These are phyloP conservation scores for Emmonsiellopsis sp. DNA, from an alignment of 2,329 filamentous ascomycete species.

Conservation along the genomic window DNA sequence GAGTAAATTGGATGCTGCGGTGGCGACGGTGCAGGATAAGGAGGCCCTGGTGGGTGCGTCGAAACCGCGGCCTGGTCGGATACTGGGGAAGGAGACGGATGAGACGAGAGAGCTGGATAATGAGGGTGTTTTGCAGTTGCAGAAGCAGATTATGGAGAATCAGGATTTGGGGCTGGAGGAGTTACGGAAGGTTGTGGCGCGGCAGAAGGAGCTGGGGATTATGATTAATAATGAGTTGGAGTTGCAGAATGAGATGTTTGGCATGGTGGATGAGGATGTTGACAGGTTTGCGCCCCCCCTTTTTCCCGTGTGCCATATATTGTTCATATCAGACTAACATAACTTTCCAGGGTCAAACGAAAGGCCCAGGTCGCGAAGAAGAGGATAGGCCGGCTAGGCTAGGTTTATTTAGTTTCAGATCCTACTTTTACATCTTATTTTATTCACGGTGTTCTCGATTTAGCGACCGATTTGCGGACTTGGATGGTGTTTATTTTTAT, in stretches of 20 bases:
- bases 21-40: slow-evolving; percentile 39
- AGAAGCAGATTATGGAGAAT: slow-evolving; percentile 51
- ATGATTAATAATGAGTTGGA: slow-evolving; percentile 54
- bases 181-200: slow-evolving; percentile 47
- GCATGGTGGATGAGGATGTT: slow-evolving; percentile 49
- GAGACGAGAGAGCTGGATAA: slow-evolving; percentile 55
- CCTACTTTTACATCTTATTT: not conserved
- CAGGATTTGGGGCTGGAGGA: slow-evolving; percentile 53
- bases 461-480: not conserved
- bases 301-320: not conserved
- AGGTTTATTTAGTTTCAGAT: slow-evolving; percentile 4
- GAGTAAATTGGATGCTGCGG: slow-evolving; percentile 34
- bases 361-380: slow-evolving; percentile 41
- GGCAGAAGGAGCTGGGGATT: slow-evolving; percentile 54
- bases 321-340: not conserved
- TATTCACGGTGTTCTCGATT: not conserved
- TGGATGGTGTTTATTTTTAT: too few species aligned
- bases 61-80: slow-evolving; percentile 35
- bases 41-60: slow-evolving; percentile 30
- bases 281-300: slow-evolving; percentile 31
- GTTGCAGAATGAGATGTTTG: slow-evolving; percentile 52
- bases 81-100: slow-evolving; percentile 49
- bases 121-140: slow-evolving; percentile 53
- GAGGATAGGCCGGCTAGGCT: slow-evolving; percentile 38
- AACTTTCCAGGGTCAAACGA: slow-evolving; percentile 25